Conservation (phyloP, 371 early-diverging fungal species). For the Conidiobolus incongruus region DNA sequence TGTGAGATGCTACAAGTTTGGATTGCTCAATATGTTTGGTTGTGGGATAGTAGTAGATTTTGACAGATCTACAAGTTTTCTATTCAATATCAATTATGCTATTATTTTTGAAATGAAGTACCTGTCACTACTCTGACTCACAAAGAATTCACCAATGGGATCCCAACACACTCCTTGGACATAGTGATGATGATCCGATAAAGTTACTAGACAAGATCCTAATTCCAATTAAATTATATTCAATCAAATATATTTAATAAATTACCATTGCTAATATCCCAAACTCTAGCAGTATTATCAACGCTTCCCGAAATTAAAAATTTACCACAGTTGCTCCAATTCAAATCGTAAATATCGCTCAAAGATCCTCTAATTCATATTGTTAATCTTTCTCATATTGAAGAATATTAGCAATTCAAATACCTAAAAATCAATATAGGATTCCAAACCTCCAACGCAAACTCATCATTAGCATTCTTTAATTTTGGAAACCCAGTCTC, state of each 20-base stretch:
- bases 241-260: background rate
- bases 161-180: slow-evolving; percentile 96
- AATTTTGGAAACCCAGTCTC: too few relatives aligned
- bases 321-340: slow-evolving; percentile 83
- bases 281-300: slow-evolving; percentile 80
- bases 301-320: slow-evolving; percentile 75
- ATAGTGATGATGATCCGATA: slow-evolving; percentile 74
- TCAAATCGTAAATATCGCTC: slow-evolving; percentile 77
- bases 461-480: too few relatives aligned
- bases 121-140: slow-evolving; percentile 85
- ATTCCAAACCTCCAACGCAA: too few relatives aligned
- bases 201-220: slow-evolving; percentile 53
- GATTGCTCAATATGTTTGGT: background rate
- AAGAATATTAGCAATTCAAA: too few relatives aligned
- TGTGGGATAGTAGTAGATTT: slow-evolving; percentile 3
- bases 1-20: background rate
- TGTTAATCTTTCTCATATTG: too few relatives aligned
- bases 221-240: slow-evolving; percentile 1
- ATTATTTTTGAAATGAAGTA: slow-evolving; percentile 10
- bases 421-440: too few relatives aligned
- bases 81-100: background rate
- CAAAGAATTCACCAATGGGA: slow-evolving; percentile 65
- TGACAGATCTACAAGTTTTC: slow-evolving; percentile 3
- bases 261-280: slow-evolving; percentile 53
- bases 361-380: slow-evolving; percentile 28